Conservation (phyloP, 768 basidiomycete genomes). For the Sporobolomyces phaffii region DNA sequence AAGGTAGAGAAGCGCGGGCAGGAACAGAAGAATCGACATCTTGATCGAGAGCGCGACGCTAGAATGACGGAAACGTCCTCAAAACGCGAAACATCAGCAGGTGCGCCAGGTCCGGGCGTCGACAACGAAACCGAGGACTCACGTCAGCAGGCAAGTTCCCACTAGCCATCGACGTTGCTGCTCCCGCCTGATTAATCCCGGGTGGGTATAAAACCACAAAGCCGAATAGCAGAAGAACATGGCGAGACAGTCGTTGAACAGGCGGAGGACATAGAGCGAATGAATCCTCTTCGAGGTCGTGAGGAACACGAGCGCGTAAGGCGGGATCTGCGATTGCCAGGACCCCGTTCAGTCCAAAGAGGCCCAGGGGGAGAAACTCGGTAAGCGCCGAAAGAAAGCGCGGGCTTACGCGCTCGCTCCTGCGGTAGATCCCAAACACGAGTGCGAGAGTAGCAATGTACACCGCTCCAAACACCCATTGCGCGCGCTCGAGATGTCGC, state of each 20-base stretch:
- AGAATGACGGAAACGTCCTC: background rate
- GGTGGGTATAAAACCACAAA: slow-evolving; percentile 55
- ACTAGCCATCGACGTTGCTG: slow-evolving; percentile 55
- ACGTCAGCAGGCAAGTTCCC: slow-evolving; percentile 71
- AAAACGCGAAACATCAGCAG: background rate
- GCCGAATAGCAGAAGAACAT: slow-evolving; percentile 56
- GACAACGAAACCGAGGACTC: slow-evolving; percentile 36
- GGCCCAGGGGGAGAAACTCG: background rate
- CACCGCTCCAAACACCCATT: slow-evolving; percentile 69
- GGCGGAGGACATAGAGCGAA: slow-evolving; percentile 80
- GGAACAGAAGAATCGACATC: slow-evolving; percentile 85
- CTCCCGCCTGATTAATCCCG: slow-evolving; percentile 46
- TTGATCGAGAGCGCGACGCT: slow-evolving; percentile 84
- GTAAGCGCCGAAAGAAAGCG: slow-evolving; percentile 47
- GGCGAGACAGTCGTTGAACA: slow-evolving; percentile 85
- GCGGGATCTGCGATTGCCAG: slow-evolving; percentile 41
- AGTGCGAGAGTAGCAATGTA: slow-evolving; percentile 65
- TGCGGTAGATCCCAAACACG: slow-evolving; percentile 63
- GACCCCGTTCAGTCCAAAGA: too few relatives aligned
- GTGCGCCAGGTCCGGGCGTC: background rate
- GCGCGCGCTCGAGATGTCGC: slow-evolving; percentile 55
- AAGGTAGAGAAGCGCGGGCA: slow-evolving; percentile 79
- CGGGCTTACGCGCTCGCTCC: slow-evolving; percentile 50
- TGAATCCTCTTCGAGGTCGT: slow-evolving; percentile 87
- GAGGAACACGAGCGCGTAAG: slow-evolving; percentile 51